A percentile compares a stretch with the other conserved stretches of the same genome.
These are phyloP conservation scores for Leptodontidium sp. DNA, from an alignment of 2,329 filamentous ascomycete species.

Conservation along the genomic window DNA sequence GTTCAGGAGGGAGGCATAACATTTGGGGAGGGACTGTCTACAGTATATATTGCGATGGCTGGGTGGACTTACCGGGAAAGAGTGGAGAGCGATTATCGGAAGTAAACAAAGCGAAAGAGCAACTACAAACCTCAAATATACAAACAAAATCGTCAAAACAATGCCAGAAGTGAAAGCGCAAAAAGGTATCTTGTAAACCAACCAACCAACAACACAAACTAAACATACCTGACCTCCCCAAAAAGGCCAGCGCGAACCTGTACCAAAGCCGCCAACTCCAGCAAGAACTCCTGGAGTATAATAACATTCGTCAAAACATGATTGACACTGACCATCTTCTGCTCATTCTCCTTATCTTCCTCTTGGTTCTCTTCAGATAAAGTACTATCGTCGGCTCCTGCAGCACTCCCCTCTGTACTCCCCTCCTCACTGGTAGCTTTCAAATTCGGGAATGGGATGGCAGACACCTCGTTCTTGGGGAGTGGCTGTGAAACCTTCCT, in stretches of 20 bases:
- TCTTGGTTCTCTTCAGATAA: constrained; percentile 40
- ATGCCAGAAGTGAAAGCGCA: constrained; percentile 10
- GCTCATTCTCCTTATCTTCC: constrained; percentile 42
- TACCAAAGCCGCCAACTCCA: constrained; percentile 78
- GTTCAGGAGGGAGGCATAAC: neutral
- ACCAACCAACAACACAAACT: constrained; percentile 23
- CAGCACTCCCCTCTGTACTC: constrained; percentile 26
- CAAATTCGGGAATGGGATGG: constrained; percentile 55
- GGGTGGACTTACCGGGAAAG: neutral
- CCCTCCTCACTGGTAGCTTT: constrained; percentile 49
- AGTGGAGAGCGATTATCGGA: neutral
- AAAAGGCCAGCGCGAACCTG: constrained; percentile 80
- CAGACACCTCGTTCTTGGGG: constrained; percentile 48
- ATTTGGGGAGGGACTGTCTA: neutral
- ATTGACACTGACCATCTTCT: constrained; percentile 68
- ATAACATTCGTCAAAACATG: constrained; percentile 83
- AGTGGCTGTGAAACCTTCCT: constrained; percentile 60
- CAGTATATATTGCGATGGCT: neutral
- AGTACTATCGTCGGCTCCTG: constrained; percentile 30
- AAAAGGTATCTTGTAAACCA: constrained; percentile 28
- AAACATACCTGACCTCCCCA: constrained; percentile 73
- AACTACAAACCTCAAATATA: neutral
- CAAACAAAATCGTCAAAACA: neutral
- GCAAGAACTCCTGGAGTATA: constrained; percentile 79
- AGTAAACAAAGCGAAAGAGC: neutral